Evolutionary conservation across 805 yeast species (phyloP), one percentile per base, ranked within the genome.

Genomic region (Metschnikowia borealis): DNA sequence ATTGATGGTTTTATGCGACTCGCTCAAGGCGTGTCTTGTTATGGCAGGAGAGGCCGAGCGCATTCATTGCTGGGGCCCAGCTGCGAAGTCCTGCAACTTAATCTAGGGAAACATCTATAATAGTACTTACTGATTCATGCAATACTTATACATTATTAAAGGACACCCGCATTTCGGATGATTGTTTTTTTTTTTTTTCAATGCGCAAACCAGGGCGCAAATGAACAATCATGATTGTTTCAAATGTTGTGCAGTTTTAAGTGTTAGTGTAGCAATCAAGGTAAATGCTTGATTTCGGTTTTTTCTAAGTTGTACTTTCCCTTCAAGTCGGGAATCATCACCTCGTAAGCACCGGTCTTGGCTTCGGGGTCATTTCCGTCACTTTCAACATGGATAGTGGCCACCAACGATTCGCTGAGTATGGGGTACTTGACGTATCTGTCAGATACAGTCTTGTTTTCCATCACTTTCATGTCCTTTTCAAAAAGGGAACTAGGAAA

Each of bases 341-440:
- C 65, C 59, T 85, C 86, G 66, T 89, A 91, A 36, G 75, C 84
- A 23, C 74, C 74, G 1, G 92, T 83, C 29, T 73, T 66, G 29
- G 87, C 81, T 3, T 70, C 64, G 0, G 69, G 54, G 51, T 80
- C 74, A 2, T 55, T 57, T 13, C 74, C 73, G 53, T 87, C 84
- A 45, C 74, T 75, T 63, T 90, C 97, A 39, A 89, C 85, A 58
- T 85, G 89, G 35, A 90, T 67, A 0, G 88, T 81, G 3, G 89
- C 81, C 3, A 85, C 81, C 40, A 90, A 64, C 6, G 89, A 77
- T 42, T 80, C 79, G 6, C 68, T 67, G 13, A 77, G 75, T 6
- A 83, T 68, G 6, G 85, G 86, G 57, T 86, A 86, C 38, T 75
- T 69, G 37, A 74, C 63, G 50, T 71, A 67, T 17, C 65, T 59